These are phyloP conservation scores for Neofusicoccum cordaticola DNA, from an alignment of 2,329 filamentous ascomycete genomes.

Conservation along the genomic window DNA sequence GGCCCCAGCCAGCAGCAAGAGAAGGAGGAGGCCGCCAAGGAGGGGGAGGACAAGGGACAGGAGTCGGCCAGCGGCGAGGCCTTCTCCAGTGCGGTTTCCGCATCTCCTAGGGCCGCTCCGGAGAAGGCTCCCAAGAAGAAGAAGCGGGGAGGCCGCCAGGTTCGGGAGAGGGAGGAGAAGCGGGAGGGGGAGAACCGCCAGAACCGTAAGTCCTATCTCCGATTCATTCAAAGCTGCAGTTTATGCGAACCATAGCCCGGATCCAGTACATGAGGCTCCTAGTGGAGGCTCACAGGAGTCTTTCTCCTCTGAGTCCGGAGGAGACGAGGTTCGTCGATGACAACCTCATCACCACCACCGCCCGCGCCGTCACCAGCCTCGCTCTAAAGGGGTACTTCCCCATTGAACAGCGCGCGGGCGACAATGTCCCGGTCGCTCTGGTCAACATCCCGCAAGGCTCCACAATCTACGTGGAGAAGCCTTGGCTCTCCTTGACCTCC, in stretches of 20 bases:
- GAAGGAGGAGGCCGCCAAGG: neutral
- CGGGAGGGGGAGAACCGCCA: neutral
- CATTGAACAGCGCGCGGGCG: neutral
- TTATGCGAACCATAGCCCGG: neutral
- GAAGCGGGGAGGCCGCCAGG: neutral
- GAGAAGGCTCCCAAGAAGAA: neutral
- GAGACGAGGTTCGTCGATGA: neutral
- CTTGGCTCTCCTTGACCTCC: neutral
- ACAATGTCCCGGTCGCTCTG: neutral
- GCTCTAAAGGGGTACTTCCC: neutral
- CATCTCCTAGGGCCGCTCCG: too few species aligned
- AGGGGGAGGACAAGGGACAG: neutral
- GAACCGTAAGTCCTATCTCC: neutral
- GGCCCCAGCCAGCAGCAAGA: neutral
- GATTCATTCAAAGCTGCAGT: neutral
- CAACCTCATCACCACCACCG: neutral
- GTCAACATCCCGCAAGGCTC: neutral
- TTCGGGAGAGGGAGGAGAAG: neutral
- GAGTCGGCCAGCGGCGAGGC: too few species aligned
- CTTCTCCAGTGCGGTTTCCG: too few species aligned
- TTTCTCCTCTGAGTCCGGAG: neutral
- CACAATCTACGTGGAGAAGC: neutral
- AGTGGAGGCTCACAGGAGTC: neutral
- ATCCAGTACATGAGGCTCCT: neutral
- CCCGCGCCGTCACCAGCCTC: neutral